Base-by-base conservation (phyloP, 2,329 filamentous ascomycete species). In the Claviceps africana region DNA sequence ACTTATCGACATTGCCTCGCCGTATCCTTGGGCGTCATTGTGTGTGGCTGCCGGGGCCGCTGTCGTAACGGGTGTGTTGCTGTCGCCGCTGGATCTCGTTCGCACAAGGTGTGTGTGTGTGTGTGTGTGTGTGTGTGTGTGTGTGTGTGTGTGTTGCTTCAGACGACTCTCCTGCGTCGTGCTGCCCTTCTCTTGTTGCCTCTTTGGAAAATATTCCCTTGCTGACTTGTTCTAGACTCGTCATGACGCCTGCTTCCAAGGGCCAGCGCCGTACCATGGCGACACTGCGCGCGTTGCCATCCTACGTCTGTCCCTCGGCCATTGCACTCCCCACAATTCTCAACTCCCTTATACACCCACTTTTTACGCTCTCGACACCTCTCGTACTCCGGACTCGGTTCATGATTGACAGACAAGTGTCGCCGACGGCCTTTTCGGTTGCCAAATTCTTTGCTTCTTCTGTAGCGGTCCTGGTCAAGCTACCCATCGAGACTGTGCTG, bases 401-500 rank as follows among this genome's bases (percentile, higher is more conserved):
- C 58, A 77, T 83, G 56, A 83, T 97, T 60, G 88, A 95, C 65
- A 86, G 86, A 25, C 78, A 93, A 52, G 71, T 85, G 31, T 88
- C 88, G 6, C 90, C 93, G 0, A 82, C 82, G 44, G 79, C 86
- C 15, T 97, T 94, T 73, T 88, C 85, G 21, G 65, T 95, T 46
- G 81, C 82, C 62, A 87, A 87, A 51, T 95, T 97, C 68, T 74
- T 87, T 58, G 82, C 87, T 15, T 89, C 87, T 2, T 82, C 83
- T 0, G 75, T 82, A 2, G 90, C 95, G 48, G 78, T 97, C 33
- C 86, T 93, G 60, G 68, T 95, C 58, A 90, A 91, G 62, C 79
- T 97, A 13, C 93, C 93, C 0, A 74, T 97, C 4, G 93, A 98
- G 69, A 97, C 91, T 0, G 86, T 95, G 17, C 77, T 97, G 8